These are phyloP conservation scores for Botrytis tulipae DNA, from an alignment of 2,329 filamentous ascomycete species.

Conservation along the genomic window DNA sequence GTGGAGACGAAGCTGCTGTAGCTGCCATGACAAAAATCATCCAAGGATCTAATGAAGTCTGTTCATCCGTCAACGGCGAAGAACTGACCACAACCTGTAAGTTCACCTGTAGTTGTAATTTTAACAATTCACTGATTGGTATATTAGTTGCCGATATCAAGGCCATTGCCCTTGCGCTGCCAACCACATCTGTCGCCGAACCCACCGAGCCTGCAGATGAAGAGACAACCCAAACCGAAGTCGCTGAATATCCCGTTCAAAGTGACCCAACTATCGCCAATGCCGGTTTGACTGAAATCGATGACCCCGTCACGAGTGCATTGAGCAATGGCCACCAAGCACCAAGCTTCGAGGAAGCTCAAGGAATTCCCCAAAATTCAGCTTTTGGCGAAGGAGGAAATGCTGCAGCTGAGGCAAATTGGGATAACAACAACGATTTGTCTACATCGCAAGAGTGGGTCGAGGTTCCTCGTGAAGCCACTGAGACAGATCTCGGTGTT, in stretches of 20 bases:
- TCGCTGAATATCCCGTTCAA: slow-evolving; percentile 41
- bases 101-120: slow-evolving; percentile 35
- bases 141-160: slow-evolving; percentile 57
- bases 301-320: slow-evolving; percentile 44
- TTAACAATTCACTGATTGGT: slow-evolving; percentile 19
- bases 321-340: slow-evolving; percentile 49
- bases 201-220: slow-evolving; percentile 39
- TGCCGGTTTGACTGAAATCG: slow-evolving; percentile 67
- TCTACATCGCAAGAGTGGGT: slow-evolving; percentile 41
- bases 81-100: slow-evolving; percentile 69
- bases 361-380: slow-evolving; percentile 49
- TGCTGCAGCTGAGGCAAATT: slow-evolving; percentile 63
- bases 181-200: slow-evolving; percentile 40
- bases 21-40: slow-evolving; percentile 75
- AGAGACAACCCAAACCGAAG: slow-evolving; percentile 35
- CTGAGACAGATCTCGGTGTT: slow-evolving; percentile 69
- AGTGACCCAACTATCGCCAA: slow-evolving; percentile 68
- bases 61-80: slow-evolving; percentile 63
- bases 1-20: slow-evolving; percentile 72
- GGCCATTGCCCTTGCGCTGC: slow-evolving; percentile 54
- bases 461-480: slow-evolving; percentile 69
- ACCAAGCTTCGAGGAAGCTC: slow-evolving; percentile 33
- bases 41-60: slow-evolving; percentile 65
- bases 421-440: slow-evolving; percentile 50
- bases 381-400: slow-evolving; percentile 54